These are phyloP conservation scores for Eucalyptus guilfoylei DNA, from an alignment of 345 rosid genomes.

Conservation along the genomic window DNA sequence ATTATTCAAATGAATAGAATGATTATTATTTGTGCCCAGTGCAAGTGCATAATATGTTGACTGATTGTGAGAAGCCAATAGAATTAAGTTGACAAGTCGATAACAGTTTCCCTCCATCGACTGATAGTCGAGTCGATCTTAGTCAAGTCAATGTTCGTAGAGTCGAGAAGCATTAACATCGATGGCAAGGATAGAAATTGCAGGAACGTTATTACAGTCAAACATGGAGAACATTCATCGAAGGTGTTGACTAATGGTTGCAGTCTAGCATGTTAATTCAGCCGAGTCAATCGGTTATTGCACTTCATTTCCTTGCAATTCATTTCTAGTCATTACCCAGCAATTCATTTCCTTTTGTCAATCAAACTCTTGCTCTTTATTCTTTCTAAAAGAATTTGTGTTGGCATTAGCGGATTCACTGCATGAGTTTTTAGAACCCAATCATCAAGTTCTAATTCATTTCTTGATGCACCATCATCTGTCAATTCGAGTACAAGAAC, in stretches of 20 bases:
- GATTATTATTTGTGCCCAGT: rapidly evolving
- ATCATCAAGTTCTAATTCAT: background rate
- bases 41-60: background rate
- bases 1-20: too few relatives aligned
- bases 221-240: too few relatives aligned
- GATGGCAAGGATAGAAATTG: background rate
- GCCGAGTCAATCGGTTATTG: background rate
- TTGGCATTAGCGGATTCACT: background rate
- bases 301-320: background rate
- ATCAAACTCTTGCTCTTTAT: background rate
- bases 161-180: background rate
- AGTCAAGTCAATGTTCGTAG: background rate
- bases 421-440: background rate
- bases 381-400: background rate
- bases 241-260: background rate
- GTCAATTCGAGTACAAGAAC: background rate
- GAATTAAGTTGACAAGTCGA: background rate
- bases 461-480: background rate
- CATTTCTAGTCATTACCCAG: background rate
- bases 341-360: background rate
- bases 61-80: background rate
- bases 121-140: background rate
- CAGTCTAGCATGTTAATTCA: rapidly evolving
- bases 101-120: background rate
- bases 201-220: background rate